These are phyloP conservation scores for Phytomonas sp. DNA, from an alignment of 208 protist species.

Conservation along the genomic window DNA sequence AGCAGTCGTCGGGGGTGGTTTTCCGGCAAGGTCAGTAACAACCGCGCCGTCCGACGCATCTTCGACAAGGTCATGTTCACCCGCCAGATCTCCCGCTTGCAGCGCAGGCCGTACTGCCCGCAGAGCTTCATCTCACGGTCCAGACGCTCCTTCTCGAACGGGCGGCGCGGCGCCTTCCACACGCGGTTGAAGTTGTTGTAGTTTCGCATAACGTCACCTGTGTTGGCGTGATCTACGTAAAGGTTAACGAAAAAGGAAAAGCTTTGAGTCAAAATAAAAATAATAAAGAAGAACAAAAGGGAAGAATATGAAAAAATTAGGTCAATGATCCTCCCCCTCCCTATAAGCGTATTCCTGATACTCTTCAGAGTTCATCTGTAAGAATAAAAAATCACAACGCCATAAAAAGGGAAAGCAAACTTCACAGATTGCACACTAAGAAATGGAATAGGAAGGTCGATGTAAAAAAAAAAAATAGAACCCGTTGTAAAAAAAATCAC, in stretches of 20 bases:
- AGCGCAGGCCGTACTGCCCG: constrained; percentile 98
- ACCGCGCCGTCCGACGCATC: constrained; percentile 98
- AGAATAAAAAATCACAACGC: too few species aligned
- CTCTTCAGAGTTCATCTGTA: too few species aligned
- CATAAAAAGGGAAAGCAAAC: too few species aligned
- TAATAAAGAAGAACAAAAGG: constrained; percentile 13
- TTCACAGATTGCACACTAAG: constrained; percentile 2
- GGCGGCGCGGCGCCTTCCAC: constrained; percentile 95
- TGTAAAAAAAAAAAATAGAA: constrained; percentile 15
- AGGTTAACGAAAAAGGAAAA: constrained; percentile 9
- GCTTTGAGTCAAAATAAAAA: constrained; percentile 14
- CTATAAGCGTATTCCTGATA: too few species aligned
- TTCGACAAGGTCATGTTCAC: constrained; percentile 97
- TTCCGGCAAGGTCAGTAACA: constrained; percentile 98
- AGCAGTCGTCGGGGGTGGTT: constrained; percentile 95
- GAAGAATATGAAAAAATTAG: background rate
- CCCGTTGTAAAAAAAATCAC: background rate
- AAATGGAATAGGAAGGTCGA: background rate
- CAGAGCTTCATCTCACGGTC: constrained; percentile 99
- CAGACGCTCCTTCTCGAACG: constrained; percentile 99
- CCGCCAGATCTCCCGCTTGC: constrained; percentile 99
- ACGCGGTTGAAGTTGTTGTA: constrained; percentile 97
- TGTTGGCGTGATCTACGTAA: too few species aligned
- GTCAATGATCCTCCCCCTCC: too few species aligned
- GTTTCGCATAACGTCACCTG: constrained; percentile 61